Evolutionary conservation across 495 filamentous ascomycete genomes (phyloP).

Genomic region (Penicillium flavigenum): DNA sequence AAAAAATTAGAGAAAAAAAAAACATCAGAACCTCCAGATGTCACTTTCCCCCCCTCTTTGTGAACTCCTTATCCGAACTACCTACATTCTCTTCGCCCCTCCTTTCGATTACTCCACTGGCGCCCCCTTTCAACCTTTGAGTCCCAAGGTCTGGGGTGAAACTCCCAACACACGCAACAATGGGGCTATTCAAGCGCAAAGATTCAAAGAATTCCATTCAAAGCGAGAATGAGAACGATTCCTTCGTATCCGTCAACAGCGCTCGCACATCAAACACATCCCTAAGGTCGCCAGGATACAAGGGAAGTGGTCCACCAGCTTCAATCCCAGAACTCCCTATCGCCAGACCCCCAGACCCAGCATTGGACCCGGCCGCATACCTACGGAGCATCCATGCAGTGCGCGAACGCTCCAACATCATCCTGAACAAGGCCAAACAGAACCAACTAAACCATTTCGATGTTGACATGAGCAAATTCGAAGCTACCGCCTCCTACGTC

Average conservation of each 20-base stretch:
- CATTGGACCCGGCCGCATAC: conserved; percentile 87
- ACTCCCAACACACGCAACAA: conserved; percentile 22
- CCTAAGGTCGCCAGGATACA: conserved; percentile 53
- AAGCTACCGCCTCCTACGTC: conserved; percentile 86
- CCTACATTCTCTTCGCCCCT: conserved; percentile 8
- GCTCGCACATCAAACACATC: conserved; percentile 55
- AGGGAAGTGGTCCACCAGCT: conserved; percentile 43
- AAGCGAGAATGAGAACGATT: conserved; percentile 47
- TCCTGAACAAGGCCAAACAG: conserved; percentile 72
- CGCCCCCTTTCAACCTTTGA: conserved; percentile 1
- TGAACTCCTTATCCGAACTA: conserved; percentile 12
- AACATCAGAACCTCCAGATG: neutral
- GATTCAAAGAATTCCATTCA: conserved; percentile 53
- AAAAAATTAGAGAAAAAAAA: neutral
- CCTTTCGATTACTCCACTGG: conserved; percentile 5
- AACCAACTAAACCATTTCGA: conserved; percentile 87
- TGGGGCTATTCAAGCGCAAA: conserved; percentile 68
- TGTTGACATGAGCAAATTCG: conserved; percentile 85
- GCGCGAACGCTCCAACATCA: conserved; percentile 69
- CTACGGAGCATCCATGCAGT: conserved; percentile 88
- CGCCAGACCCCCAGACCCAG: conserved; percentile 83
- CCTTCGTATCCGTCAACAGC: conserved; percentile 50
- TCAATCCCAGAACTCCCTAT: conserved; percentile 66
- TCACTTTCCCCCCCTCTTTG: conserved; percentile 9
- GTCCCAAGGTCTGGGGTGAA: conserved; percentile 7